Percentiles rank a stretch among this genome's conserved stretches.
phyloP scores from a whole-genome alignment of 164 flowering plant genomes.

The Nymphaea colorata region DNA sequence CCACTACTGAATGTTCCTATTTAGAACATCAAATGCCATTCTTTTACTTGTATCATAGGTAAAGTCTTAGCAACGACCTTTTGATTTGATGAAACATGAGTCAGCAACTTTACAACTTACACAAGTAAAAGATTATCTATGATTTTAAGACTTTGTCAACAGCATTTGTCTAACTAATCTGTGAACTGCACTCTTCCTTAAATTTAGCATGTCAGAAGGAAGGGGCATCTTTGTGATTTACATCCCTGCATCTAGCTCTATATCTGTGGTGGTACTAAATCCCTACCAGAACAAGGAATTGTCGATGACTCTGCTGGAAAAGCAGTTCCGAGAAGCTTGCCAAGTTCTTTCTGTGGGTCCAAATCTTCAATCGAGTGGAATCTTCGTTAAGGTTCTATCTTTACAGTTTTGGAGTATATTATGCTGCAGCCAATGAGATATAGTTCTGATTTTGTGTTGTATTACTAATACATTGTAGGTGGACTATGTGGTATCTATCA shows the following conservation, averaged over 20 bases:
- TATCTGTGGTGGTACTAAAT: constrained; percentile 65
- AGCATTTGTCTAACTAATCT: too few relatives aligned
- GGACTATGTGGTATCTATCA: constrained; percentile 57
- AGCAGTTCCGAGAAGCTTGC: constrained; percentile 75
- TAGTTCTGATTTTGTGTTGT: too few relatives aligned
- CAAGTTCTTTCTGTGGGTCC: constrained; percentile 44
- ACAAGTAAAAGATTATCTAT: too few relatives aligned
- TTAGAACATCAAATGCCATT: constrained; percentile 59
- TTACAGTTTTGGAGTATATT: background rate
- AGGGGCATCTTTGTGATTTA: constrained; percentile 67
- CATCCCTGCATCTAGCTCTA: constrained; percentile 49
- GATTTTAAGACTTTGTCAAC: too few relatives aligned
- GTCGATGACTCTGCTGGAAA: constrained; percentile 59
- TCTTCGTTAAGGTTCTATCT: constrained; percentile 50
- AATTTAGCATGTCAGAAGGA: constrained; percentile 59
- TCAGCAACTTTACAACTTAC: too few relatives aligned
- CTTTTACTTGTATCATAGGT: constrained; percentile 97
- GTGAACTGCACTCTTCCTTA: too few relatives aligned
- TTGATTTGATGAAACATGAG: too few relatives aligned
- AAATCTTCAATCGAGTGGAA: constrained; percentile 24
- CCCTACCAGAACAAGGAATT: constrained; percentile 76
- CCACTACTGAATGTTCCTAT: constrained; percentile 93
- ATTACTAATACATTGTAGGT: constrained; percentile 30
- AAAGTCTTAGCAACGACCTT: background rate
- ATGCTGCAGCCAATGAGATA: background rate